A percentile compares a stretch with the other conserved stretches of the same genome.
These are phyloP conservation scores for Galerina sulciceps DNA, from an alignment of 768 basidiomycete genomes.

Conservation along the genomic window DNA sequence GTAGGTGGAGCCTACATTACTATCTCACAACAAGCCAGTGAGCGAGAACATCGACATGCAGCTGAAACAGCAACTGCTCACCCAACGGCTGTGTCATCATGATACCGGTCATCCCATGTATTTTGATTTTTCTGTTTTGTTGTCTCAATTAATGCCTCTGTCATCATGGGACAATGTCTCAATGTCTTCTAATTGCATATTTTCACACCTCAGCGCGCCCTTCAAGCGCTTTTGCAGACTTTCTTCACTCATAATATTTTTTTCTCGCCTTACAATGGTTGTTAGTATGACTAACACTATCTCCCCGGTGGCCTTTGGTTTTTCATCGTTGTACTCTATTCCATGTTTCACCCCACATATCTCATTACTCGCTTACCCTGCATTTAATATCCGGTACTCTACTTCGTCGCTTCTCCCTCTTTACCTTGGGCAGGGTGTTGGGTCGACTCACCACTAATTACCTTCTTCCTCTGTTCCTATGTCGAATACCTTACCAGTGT, in stretches of 20 bases:
- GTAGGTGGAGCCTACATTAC: conserved; percentile 87
- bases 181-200: conserved; percentile 6
- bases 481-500: conserved; percentile 24
- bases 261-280: conserved; percentile 12
- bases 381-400: conserved; percentile 24
- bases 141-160: conserved; percentile 2
- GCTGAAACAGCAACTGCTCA: conserved; percentile 26
- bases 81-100: conserved; percentile 25
- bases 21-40: conserved; percentile 78
- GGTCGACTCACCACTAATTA: conserved; percentile 21
- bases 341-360: conserved; percentile 12
- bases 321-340: conserved; percentile 10
- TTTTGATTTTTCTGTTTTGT: conserved; percentile 4
- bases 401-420: conserved; percentile 16
- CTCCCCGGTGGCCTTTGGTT: conserved; percentile 24
- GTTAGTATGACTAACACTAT: conserved; percentile 17
- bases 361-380: conserved; percentile 14
- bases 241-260: conserved; percentile 19
- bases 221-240: conserved; percentile 1
- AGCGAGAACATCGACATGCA: conserved; percentile 60
- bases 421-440: conserved; percentile 11
- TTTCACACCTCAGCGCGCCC: conserved; percentile 8
- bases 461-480: conserved; percentile 18
- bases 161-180: conserved; percentile 18
- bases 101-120: conserved; percentile 23